Evolutionary conservation across 495 filamentous ascomycete genomes (phyloP), one percentile per base, ranked within the genome.

Genomic region (Aspergillus ellipticus): DNA sequence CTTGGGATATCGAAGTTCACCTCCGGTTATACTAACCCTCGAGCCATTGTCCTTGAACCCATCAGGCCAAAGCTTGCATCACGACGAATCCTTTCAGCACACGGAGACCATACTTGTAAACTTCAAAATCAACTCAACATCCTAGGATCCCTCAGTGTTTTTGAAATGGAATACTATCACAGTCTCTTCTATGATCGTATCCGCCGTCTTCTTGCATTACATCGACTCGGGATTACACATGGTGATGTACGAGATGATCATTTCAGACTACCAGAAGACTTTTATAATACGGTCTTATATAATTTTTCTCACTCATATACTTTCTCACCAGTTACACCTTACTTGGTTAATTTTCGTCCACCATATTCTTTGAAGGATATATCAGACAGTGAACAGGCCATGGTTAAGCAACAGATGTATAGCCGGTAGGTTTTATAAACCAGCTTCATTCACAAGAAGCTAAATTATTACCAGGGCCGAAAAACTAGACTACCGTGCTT

Each of bases 211-310:
- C 21, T 22, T 7, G 39, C 10, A 31, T 22, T 47, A 35, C 51
- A 54, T 22, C 20, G 29, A 33, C 42, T 54, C 15, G 52, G 24
- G 24, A 54, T 47, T 28, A 54, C 52, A 5, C 52, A 54, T 37
- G 52, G 52, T 35, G 52, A 54, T 54, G 24, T 54, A 22, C 41
- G 41, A 47, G 52, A 54, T 54, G 41, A 33, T 47, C 52, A 47
- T 54, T 54, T 54, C 39, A 35, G 52, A 21, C 41, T 54, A 15
- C 50, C 52, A 47, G 52, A 24, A 1, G 52, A 54, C 22, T 54
- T 22, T 17, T 22, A 54, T 21, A 42, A 54, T 47, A 54, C 42
- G n/a, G 24, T 54, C 19, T 11, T 46, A 8, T 54, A 54, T 37
- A 7, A 28, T 28, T 28, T 55, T 42, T 54, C 49, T 2, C 3